Percentiles rank a stretch among this genome's conserved stretches.
These are phyloP conservation scores for Agrostemma githago DNA, from an alignment of 148 eudicot species.

Conservation along the genomic window DNA sequence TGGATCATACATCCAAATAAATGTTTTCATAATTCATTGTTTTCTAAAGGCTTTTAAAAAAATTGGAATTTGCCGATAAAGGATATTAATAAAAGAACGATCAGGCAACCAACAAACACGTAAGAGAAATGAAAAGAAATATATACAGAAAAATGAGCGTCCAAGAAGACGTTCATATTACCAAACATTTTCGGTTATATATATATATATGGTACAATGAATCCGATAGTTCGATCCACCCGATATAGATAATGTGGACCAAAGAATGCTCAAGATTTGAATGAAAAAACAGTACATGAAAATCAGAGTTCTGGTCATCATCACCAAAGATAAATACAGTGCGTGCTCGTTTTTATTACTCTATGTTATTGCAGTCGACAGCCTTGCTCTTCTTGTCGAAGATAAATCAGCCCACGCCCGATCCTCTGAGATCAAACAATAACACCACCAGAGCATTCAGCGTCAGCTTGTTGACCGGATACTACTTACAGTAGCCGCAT, in stretches of 20 bases:
- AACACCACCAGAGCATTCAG: background rate
- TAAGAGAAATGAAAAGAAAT: background rate
- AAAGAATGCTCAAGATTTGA: constrained; percentile 29
- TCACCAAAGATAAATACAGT: constrained; percentile 19
- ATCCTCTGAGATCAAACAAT: constrained; percentile 44
- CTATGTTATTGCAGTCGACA: constrained; percentile 41
- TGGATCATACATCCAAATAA: too few relatives aligned
- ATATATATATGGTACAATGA: constrained; percentile 22
- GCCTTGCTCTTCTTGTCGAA: constrained; percentile 59
- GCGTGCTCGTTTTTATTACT: background rate
- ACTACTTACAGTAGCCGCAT: too few relatives aligned
- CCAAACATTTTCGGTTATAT: constrained; percentile 5
- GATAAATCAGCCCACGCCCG: constrained; percentile 42
- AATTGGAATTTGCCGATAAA: too few relatives aligned
- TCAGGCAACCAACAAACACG: too few relatives aligned
- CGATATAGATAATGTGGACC: constrained; percentile 22
- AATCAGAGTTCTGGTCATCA: constrained; percentile 1
- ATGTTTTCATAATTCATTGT: too few relatives aligned
- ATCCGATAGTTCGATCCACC: constrained; percentile 11
- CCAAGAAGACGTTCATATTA: background rate
- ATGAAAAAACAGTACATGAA: constrained; percentile 15
- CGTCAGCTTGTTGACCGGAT: too few relatives aligned
- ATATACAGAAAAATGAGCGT: background rate
- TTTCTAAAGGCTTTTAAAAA: too few relatives aligned
- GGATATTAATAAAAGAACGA: too few relatives aligned